A percentile compares a stretch with the other conserved stretches of the same genome.
Conservation (phyloP, 805 yeast genomes). For the Starmerella vaccinii region DNA sequence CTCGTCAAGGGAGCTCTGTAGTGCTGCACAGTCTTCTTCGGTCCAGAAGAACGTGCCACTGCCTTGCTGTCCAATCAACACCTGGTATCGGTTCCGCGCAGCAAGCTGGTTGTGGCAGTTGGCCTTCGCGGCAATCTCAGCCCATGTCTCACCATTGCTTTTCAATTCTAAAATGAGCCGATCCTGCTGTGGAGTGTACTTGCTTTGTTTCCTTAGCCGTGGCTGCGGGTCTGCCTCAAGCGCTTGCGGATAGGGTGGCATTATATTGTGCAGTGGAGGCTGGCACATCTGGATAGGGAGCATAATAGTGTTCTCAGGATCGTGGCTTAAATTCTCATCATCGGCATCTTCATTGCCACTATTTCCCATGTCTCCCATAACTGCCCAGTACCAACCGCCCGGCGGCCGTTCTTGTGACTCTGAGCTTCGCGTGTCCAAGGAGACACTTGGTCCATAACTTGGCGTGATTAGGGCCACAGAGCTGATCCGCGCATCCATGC, state of each 20-base stretch:
- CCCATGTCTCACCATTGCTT: constrained; percentile 57
- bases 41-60: constrained; percentile 60
- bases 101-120: constrained; percentile 58
- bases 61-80: constrained; percentile 73
- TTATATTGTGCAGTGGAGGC: constrained; percentile 41
- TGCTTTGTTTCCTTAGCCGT: constrained; percentile 52
- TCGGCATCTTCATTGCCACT: constrained; percentile 6
- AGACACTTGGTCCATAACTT: constrained; percentile 1
- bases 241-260: constrained; percentile 37
- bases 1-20: constrained; percentile 49
- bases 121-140: constrained; percentile 57
- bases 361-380: neutral
- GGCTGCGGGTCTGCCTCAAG: constrained; percentile 37
- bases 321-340: constrained; percentile 2
- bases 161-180: constrained; percentile 51
- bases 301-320: constrained; percentile 2
- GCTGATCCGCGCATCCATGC: neutral
- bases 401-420: constrained; percentile 21
- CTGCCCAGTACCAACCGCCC: constrained; percentile 23
- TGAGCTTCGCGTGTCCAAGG: neutral
- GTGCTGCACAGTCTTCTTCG: constrained; percentile 41
- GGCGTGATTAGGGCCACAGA: constrained; percentile 10
- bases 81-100: constrained; percentile 70
- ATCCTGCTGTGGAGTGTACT: constrained; percentile 61
- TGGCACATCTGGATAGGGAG: constrained; percentile 33